Conservation (phyloP, 2,329 filamentous ascomycete species). For the Arthrinium puccinioides region DNA sequence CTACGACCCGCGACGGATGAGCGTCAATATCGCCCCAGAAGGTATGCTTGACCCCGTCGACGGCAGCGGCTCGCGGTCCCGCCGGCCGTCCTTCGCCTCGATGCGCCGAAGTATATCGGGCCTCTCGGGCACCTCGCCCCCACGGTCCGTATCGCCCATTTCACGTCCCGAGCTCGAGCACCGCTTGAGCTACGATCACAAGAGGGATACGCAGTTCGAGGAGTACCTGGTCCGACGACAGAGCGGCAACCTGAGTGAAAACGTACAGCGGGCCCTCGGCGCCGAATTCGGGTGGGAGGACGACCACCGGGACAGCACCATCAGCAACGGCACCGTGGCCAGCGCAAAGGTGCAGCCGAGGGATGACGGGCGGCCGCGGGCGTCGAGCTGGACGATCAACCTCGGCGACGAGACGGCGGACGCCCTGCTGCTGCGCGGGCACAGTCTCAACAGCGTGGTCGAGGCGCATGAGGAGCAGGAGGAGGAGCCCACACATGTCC, state of each 20-base stretch:
- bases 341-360: conserved; percentile 12
- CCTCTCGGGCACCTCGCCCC: conserved; percentile 14
- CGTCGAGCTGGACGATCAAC: conserved; percentile 17
- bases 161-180: conserved; percentile 11
- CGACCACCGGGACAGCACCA: conserved; percentile 4
- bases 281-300: conserved; percentile 23
- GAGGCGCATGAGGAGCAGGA: conserved; percentile 21
- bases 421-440: conserved; percentile 8
- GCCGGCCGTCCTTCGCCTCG: conserved; percentile 12
- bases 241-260: conserved; percentile 15
- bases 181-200: conserved; percentile 31
- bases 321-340: conserved; percentile 10
- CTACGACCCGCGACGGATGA: conserved; percentile 7
- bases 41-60: conserved; percentile 17
- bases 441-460: conserved; percentile 21
- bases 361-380: conserved; percentile 14
- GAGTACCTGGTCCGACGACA: conserved; percentile 31
- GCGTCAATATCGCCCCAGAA: conserved; percentile 9
- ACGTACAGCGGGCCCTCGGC: conserved; percentile 21
- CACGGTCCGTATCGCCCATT: conserved; percentile 8
- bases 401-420: conserved; percentile 8
- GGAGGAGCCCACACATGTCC: background rate
- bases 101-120: conserved; percentile 11
- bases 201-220: conserved; percentile 40
- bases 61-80: conserved; percentile 1